phyloP scores from a whole-genome alignment of 2,329 filamentous ascomycete species.

The Mycocentrospora acerina region DNA sequence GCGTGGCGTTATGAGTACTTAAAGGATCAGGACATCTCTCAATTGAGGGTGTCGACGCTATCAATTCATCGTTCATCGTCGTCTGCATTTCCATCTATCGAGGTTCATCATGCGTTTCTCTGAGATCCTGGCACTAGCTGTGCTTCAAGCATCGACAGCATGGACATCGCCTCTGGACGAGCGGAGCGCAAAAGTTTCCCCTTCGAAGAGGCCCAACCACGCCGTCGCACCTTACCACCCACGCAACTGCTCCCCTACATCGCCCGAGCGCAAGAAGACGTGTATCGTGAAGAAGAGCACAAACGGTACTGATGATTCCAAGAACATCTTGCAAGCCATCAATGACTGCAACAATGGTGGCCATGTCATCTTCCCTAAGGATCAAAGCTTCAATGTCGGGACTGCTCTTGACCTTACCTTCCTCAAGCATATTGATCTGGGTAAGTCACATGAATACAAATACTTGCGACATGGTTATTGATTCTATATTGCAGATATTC shows the following conservation, averaged over 20 bases:
- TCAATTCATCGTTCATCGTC: not conserved
- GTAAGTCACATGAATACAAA: conserved; percentile 30
- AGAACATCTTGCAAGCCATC: conserved; percentile 56
- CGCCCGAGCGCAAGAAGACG: conserved; percentile 38
- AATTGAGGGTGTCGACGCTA: conserved; percentile 1
- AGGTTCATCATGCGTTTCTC: conserved; percentile 28
- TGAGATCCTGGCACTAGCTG: conserved; percentile 20
- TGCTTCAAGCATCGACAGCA: conserved; percentile 29
- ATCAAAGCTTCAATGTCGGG: conserved; percentile 61
- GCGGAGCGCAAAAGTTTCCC: conserved; percentile 6
- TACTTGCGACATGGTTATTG: not conserved
- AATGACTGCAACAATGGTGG: conserved; percentile 64
- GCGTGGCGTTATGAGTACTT: conserved; percentile 17
- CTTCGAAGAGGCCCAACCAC: conserved; percentile 36
- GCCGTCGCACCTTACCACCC: conserved; percentile 40
- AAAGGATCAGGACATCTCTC: conserved; percentile 7
- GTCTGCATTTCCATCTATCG: not conserved
- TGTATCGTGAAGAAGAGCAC: conserved; percentile 45
- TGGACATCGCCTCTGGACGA: conserved; percentile 20
- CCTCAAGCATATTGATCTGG: conserved; percentile 63
- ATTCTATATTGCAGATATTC: conserved; percentile 49
- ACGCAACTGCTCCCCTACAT: conserved; percentile 35
- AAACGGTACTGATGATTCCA: conserved; percentile 51
- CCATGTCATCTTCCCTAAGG: conserved; percentile 59
- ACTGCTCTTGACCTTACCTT: conserved; percentile 67